These are phyloP conservation scores for Udeniomyces megalosporus DNA, from an alignment of 768 basidiomycete genomes.

Conservation along the genomic window DNA sequence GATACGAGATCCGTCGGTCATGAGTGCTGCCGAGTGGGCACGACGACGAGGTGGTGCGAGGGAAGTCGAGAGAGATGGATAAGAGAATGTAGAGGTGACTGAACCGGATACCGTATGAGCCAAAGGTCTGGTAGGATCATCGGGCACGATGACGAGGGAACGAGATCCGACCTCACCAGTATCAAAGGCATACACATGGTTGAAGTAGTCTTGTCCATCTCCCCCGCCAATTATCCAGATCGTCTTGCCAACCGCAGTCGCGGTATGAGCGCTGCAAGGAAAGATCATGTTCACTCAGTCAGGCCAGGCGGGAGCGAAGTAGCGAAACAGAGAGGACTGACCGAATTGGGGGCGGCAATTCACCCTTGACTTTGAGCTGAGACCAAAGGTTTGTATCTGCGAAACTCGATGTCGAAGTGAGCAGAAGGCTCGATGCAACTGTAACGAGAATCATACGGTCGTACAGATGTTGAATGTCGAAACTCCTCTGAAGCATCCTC, in stretches of 20 bases:
- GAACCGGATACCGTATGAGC: too few relatives aligned
- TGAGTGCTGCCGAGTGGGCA: constrained; percentile 66
- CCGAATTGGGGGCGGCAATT: background rate
- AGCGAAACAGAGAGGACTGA: too few relatives aligned
- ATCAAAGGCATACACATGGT: constrained; percentile 66
- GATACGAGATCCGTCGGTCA: constrained; percentile 43
- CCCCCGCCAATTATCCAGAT: constrained; percentile 88
- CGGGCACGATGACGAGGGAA: too few relatives aligned
- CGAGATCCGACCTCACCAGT: too few relatives aligned
- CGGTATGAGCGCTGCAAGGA: constrained; percentile 48
- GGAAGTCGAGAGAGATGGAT: constrained; percentile 17
- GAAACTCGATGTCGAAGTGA: background rate
- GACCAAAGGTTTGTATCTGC: constrained; percentile 5
- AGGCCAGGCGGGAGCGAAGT: too few relatives aligned
- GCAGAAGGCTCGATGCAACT: background rate
- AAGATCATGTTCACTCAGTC: constrained; percentile 30
- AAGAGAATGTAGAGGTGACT: constrained; percentile 28
- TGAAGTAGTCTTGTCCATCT: constrained; percentile 63
- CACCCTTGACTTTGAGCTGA: background rate
- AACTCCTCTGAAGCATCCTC: constrained; percentile 9
- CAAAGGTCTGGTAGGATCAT: too few relatives aligned
- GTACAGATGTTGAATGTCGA: constrained; percentile 3
- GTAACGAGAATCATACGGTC: too few relatives aligned
- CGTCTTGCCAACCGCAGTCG: constrained; percentile 61
- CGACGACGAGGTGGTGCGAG: constrained; percentile 47